These are phyloP conservation scores for Iris pallida DNA, from an alignment of 116 monocot species.

Conservation along the genomic window DNA sequence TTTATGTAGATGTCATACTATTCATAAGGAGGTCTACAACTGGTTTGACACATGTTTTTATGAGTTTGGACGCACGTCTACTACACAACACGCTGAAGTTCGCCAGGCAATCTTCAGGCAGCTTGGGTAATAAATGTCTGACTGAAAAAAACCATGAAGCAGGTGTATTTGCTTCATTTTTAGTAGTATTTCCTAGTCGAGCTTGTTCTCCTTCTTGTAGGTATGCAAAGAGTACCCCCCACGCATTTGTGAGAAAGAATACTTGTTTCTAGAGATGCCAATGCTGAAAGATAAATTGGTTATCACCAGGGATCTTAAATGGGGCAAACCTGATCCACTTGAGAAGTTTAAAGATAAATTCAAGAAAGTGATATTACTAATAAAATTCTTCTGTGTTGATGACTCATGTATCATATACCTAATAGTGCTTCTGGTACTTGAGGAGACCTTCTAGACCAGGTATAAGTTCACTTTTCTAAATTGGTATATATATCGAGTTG, in stretches of 20 bases:
- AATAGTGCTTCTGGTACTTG: no score
- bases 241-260: slow-evolving; percentile 75
- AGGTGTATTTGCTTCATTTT: slow-evolving; percentile 35
- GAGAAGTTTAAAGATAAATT: slow-evolving; percentile 94
- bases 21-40: slow-evolving; percentile 84
- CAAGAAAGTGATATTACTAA: not conserved
- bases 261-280: slow-evolving; percentile 90
- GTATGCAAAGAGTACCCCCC: slow-evolving; percentile 73
- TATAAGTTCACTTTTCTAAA: no score
- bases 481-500: no score
- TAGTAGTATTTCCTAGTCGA: not conserved
- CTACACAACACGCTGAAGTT: slow-evolving; percentile 78
- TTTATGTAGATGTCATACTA: slow-evolving; percentile 79
- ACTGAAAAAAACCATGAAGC: slow-evolving; percentile 91
- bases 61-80: slow-evolving; percentile 93
- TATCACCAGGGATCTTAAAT: slow-evolving; percentile 96
- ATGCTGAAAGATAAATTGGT: slow-evolving; percentile 57
- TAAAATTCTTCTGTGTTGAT: no score
- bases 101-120: slow-evolving; percentile 90
- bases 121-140: slow-evolving; percentile 77
- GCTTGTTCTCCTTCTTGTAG: slow-evolving; percentile 23
- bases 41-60: slow-evolving; percentile 96
- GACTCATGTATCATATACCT: no score
- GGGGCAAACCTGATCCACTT: slow-evolving; percentile 94
- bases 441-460: no score